Percentiles rank a stretch among this genome's conserved stretches.
These are phyloP conservation scores for Aspergillus floridensis DNA, from an alignment of 2,329 filamentous ascomycete genomes.

Conservation along the genomic window DNA sequence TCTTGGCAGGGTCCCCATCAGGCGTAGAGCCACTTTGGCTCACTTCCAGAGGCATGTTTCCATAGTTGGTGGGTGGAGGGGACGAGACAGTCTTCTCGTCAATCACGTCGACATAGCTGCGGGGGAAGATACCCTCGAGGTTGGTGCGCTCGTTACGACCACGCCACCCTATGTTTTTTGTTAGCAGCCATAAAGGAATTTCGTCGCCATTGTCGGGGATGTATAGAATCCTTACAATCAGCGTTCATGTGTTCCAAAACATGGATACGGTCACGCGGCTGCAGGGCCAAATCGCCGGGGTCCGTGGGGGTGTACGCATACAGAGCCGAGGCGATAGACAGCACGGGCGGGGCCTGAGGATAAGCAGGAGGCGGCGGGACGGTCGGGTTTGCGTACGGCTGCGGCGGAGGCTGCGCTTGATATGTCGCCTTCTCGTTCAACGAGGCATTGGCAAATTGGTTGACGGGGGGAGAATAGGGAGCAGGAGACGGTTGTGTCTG, in stretches of 20 bases:
- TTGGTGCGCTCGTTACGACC: conserved; percentile 80
- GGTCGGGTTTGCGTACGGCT: conserved; percentile 39
- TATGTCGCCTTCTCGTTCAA: conserved; percentile 44
- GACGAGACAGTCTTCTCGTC: conserved; percentile 57
- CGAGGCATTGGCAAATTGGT: conserved; percentile 38
- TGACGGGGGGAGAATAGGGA: conserved; percentile 37
- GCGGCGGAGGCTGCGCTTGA: conserved; percentile 27
- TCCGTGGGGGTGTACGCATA: conserved; percentile 82
- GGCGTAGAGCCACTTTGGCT: conserved; percentile 54
- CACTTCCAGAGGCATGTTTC: conserved; percentile 73
- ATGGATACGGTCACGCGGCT: conserved; percentile 74
- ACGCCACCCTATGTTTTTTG: conserved; percentile 60
- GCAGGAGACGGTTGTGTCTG: conserved; percentile 32
- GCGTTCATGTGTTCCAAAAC: conserved; percentile 93
- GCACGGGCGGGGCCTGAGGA: conserved; percentile 50
- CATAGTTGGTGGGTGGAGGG: conserved; percentile 44
- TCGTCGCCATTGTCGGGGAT: not conserved
- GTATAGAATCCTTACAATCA: conserved; percentile 60
- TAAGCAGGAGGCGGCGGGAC: conserved; percentile 56
- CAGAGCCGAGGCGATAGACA: conserved; percentile 74
- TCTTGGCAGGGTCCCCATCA: conserved; percentile 12
- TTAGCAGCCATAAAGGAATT: conserved; percentile 13
- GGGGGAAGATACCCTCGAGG: conserved; percentile 90
- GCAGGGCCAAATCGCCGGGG: conserved; percentile 75
- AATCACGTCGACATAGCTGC: conserved; percentile 74